Evolutionary conservation across 2,329 filamentous ascomycete genomes (phyloP), one percentile per base, ranked within the genome.

Genomic region (Arthrinium phaeospermum): DNA sequence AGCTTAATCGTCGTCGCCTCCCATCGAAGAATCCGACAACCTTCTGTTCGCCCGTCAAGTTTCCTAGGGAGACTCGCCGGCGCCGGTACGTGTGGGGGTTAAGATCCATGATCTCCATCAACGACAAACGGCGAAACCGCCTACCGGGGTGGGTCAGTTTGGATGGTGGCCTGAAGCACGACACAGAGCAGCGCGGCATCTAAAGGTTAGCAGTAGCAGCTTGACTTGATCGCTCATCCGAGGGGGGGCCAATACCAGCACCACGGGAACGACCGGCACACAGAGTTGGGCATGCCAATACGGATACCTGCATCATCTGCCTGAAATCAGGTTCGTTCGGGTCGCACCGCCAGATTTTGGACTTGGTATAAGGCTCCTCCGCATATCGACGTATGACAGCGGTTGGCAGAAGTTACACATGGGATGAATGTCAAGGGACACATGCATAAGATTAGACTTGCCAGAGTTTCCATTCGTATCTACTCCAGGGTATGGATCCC

Each of bases 401-500:
- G n/a, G 1, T n/a, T n/a, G 19, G 3, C n/a, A n/a, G 19, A 19
- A 19, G 46, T 7, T 22, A n/a, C 13, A 19, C 24, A 6, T 12
- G 13, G 12, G 49, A 27, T 27, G 10, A 34, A 16, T 30, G 22
- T 34, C 30, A 41, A n/a, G 57, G 0, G 30, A 57, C 8, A 64
- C 57, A 13, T 7, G 4, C 3, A n/a, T n/a, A 41, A 41, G 2
- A 19, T 41, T n/a, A 13, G 57, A 41, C 57, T 64, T 41, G 57
- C 34, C 57, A 64, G 57, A 64, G 57, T 64, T 64, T 64, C 41
- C 12, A 22, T 64, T 64, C 22, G 57, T 64, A 64, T 64, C 34
- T 64, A 41, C 57, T 24, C 19, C 57, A 64, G 34, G 57, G 19
- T 14, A 64, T 41, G 57, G 57, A 64, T 41, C 22, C 4, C 14